phyloP scores from a whole-genome alignment of 352 stramenopile species.

The Globisporangium takayamanum region DNA sequence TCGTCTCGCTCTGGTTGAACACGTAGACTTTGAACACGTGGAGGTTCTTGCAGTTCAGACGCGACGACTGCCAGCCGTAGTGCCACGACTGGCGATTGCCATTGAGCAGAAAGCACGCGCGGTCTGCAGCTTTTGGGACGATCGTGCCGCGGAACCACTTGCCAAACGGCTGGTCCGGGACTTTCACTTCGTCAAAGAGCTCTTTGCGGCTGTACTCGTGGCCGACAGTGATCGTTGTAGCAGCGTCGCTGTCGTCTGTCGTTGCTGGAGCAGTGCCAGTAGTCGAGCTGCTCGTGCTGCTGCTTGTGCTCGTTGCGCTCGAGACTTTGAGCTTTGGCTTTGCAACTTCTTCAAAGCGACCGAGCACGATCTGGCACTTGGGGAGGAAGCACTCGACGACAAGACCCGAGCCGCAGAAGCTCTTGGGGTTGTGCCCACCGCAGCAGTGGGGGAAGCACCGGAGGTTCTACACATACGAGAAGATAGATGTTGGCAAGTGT shows the following conservation, averaged over 20 bases:
- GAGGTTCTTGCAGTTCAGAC: conserved; percentile 80
- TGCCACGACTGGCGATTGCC: conserved; percentile 84
- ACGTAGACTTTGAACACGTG: conserved; percentile 78
- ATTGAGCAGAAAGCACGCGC: conserved; percentile 67
- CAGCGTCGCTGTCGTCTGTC: conserved; percentile 20
- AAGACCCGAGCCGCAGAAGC: conserved; percentile 75
- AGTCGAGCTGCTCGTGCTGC: neutral
- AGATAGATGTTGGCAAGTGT: neutral
- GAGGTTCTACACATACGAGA: conserved; percentile 34
- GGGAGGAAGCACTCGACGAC: conserved; percentile 58
- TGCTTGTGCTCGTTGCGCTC: conserved; percentile 6
- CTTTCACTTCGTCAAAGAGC: conserved; percentile 71
- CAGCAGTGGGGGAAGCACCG: conserved; percentile 83
- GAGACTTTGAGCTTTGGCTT: conserved; percentile 24
- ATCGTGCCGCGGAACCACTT: conserved; percentile 58
- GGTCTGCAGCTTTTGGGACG: conserved; percentile 24
- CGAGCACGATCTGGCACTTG: conserved; percentile 56
- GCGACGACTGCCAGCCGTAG: conserved; percentile 81
- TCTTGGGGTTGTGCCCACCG: conserved; percentile 78
- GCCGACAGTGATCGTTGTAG: conserved; percentile 24
- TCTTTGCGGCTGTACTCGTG: conserved; percentile 50
- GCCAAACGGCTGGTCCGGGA: conserved; percentile 67
- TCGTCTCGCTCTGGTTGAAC: conserved; percentile 31
- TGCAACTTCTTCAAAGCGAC: conserved; percentile 64
- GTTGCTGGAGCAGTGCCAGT: neutral